Evolutionary conservation across 352 stramenopile species (phyloP), one percentile per base, ranked within the genome.

Genomic region (Phytophthora cactorum): DNA sequence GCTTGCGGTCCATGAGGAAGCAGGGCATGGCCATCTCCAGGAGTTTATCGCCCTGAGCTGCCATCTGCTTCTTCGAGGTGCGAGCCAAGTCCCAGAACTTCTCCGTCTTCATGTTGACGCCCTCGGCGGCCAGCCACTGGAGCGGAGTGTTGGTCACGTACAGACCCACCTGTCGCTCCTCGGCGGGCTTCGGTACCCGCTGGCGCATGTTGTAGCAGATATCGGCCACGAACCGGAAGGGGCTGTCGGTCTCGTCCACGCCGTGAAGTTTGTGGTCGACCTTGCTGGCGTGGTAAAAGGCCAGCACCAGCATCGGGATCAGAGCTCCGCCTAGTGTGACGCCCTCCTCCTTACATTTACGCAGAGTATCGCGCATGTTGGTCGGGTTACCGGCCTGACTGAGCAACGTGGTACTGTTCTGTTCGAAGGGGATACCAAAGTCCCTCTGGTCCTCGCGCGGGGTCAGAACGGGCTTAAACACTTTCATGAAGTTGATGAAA

Each of bases 1-100:
- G 62, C 41, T 73, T 75, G 8, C 67, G 67, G 38, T 82, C 67
- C 52, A 76, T 78, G 4, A 81, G 31, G 25, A 70, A 75, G 53
- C 55, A 66, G 34, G 65, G 69, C 41, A 86, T 74, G 3, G 82
- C 74, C 64, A 77, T 86, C 46, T 88, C 77, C 50, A 89, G 52
- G 14, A 84, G 72, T 22, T 81, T 73, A n/a, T 72, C 44, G 12
- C 57, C 36, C 41, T 72, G 63, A 0, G 14, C 28, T 3, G 36
- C 53, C 47, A 77, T 50, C 17, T 85, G 45, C 45, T 74, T 10
- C 63, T 83, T 88, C 12, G 69, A 62, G 2, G 27, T 63, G 4
- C 80, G 76, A 25, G 78, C 80, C 8, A 88, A 15, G 14, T 88
- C 77, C 82, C 80, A 91, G 64, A 91, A 91, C 57, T 75, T 70